A percentile compares a stretch with the other conserved stretches of the same genome.
Evolutionary conservation across 148 eudicot species (phyloP).

Genomic region (Simmondsia chinensis): DNA sequence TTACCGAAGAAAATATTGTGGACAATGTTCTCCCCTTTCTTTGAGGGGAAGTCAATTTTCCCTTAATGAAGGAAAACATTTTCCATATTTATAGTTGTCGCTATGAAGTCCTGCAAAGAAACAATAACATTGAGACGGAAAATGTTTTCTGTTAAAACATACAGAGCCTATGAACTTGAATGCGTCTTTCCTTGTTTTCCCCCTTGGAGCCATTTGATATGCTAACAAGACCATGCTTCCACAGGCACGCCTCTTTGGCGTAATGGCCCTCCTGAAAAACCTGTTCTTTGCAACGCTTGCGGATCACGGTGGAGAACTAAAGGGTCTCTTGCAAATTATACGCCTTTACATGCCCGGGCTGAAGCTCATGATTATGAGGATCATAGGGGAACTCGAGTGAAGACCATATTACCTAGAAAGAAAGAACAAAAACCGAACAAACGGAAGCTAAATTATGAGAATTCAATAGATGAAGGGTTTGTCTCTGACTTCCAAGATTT

Average conservation of each 20-base stretch:
- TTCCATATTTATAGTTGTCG: too few relatives aligned
- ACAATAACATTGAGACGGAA: too few relatives aligned
- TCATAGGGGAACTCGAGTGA: slow-evolving; percentile 40
- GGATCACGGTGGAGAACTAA: slow-evolving; percentile 99
- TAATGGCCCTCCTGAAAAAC: slow-evolving; percentile 99
- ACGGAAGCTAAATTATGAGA: slow-evolving; percentile 54
- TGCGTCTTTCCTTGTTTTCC: too few relatives aligned
- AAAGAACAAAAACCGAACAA: slow-evolving; percentile 57
- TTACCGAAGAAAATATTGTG: too few relatives aligned
- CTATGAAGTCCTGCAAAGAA: too few relatives aligned
- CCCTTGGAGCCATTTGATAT: slow-evolving; percentile 1
- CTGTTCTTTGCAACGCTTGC: slow-evolving; percentile 94
- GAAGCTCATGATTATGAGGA: slow-evolving; percentile 71
- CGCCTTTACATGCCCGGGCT: slow-evolving; percentile 81
- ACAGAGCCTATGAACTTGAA: too few relatives aligned
- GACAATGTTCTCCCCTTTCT: too few relatives aligned
- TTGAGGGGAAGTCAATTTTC: too few relatives aligned
- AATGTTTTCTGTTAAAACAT: too few relatives aligned
- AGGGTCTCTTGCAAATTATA: slow-evolving; percentile 82
- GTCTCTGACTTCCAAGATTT: slow-evolving; percentile 33
- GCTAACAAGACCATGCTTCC: slow-evolving; percentile 12
- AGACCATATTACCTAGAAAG: slow-evolving; percentile 49
- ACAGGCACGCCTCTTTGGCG: slow-evolving; percentile 99
- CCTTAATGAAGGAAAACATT: too few relatives aligned
- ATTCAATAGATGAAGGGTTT: slow-evolving; percentile 16